Conservation (phyloP, 2,329 filamentous ascomycete species). For the Trichoderma pleuroti region DNA sequence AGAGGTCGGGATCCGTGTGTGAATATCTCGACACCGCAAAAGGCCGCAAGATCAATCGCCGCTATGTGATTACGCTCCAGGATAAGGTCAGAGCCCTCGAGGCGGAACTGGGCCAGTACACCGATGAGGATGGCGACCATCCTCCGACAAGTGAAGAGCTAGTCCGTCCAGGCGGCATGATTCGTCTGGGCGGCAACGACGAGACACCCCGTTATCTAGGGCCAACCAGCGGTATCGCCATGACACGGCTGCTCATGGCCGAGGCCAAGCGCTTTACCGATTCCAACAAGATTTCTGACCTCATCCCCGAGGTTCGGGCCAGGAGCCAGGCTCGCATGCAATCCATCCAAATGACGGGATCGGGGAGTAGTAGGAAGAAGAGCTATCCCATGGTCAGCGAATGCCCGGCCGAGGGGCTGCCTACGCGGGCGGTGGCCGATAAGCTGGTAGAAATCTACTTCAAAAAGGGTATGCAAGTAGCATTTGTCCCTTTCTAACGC, state of each 20-base stretch:
- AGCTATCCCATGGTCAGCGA: constrained; percentile 89
- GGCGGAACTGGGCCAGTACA: constrained; percentile 73
- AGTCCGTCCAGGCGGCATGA: constrained; percentile 79
- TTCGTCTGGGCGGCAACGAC: constrained; percentile 79
- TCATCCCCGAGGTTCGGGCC: constrained; percentile 71
- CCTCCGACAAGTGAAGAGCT: constrained; percentile 76
- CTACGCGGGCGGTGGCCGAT: constrained; percentile 69
- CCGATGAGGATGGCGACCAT: constrained; percentile 69
- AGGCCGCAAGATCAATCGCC: constrained; percentile 79
- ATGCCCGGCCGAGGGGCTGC: constrained; percentile 71
- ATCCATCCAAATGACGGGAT: constrained; percentile 52
- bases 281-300: constrained; percentile 84
- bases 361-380: constrained; percentile 64
- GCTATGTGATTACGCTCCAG: constrained; percentile 89
- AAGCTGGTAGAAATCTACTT: constrained; percentile 81
- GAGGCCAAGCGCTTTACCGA: constrained; percentile 92
- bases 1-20: constrained; percentile 84
- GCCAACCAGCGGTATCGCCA: constrained; percentile 91
- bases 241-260: constrained; percentile 93
- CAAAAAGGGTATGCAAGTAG: constrained; percentile 62
- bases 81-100: constrained; percentile 80
- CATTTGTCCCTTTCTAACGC: not conserved
- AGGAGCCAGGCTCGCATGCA: constrained; percentile 56
- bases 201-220: constrained; percentile 86
- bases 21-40: constrained; percentile 93